phyloP scores from a whole-genome alignment of 2,329 filamentous ascomycete genomes.

The Fusarium sterilihyphosum region DNA sequence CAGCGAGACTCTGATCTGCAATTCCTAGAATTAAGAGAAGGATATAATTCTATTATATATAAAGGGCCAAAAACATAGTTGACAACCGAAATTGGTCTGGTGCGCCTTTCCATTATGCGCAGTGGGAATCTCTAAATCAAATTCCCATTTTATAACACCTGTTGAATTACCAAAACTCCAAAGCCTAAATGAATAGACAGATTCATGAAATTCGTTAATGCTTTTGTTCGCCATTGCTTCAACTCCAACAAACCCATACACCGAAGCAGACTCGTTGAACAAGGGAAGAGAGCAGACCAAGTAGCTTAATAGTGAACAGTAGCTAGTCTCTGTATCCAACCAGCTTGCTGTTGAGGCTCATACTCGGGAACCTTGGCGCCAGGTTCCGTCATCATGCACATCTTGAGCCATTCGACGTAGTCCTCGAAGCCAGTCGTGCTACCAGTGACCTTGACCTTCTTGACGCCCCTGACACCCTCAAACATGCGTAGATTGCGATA shows the following conservation, averaged over 20 bases:
- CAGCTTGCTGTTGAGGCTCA: conserved; percentile 27
- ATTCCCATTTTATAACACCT: conserved; percentile 11
- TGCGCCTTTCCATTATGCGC: not conserved
- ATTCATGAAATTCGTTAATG: conserved; percentile 22
- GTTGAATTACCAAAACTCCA: conserved; percentile 16
- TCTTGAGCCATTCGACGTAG: conserved; percentile 55
- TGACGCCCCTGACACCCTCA: conserved; percentile 55
- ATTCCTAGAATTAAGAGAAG: not conserved
- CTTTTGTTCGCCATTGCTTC: conserved; percentile 11
- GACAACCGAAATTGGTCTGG: not conserved
- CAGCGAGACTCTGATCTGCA: not conserved
- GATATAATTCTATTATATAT: not conserved
- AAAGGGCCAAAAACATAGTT: too few relatives aligned
- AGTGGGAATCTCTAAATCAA: conserved; percentile 6
- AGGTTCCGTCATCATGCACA: conserved; percentile 48
- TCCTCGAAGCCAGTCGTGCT: conserved; percentile 54
- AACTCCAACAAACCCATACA: not conserved
- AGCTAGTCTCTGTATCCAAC: conserved; percentile 40
- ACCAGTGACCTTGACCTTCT: conserved; percentile 49
- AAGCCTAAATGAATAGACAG: conserved; percentile 1
- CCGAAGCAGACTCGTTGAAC: not conserved
- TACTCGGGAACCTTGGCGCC: conserved; percentile 36
- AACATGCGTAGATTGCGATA: conserved; percentile 52
- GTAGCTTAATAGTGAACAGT: conserved; percentile 33
- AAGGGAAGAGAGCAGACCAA: not conserved